These are phyloP conservation scores for Exophiala spinifera DNA, from an alignment of 2,329 filamentous ascomycete genomes.

Conservation along the genomic window DNA sequence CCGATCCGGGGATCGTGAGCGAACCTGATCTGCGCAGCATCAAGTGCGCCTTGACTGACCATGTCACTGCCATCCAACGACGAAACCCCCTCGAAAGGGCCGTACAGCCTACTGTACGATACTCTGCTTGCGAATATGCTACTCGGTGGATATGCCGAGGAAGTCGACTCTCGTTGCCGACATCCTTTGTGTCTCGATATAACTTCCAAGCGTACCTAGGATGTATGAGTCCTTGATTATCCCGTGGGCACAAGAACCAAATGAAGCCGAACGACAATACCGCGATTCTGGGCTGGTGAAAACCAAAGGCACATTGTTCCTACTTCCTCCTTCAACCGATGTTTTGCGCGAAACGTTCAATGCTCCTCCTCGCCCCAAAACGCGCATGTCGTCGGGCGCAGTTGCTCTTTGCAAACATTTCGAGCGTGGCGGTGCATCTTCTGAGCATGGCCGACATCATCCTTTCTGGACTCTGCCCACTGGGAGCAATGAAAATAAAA, in stretches of 20 bases:
- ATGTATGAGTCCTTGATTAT: slow-evolving; percentile 26
- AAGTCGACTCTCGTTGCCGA: too few relatives aligned
- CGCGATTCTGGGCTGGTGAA: slow-evolving; percentile 22
- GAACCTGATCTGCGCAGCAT: too few relatives aligned
- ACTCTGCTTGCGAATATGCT: too few relatives aligned
- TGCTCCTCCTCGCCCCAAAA: slow-evolving; percentile 25
- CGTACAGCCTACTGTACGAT: too few relatives aligned
- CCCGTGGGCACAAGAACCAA: slow-evolving; percentile 23
- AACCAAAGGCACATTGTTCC: slow-evolving; percentile 29
- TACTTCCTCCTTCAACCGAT: slow-evolving; percentile 24
- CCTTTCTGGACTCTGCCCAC: slow-evolving; percentile 27
- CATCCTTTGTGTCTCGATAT: too few relatives aligned
- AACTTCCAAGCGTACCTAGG: not conserved
- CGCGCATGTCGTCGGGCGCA: slow-evolving; percentile 28
- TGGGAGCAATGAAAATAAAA: slow-evolving; percentile 30
- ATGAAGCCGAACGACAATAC: slow-evolving; percentile 19
- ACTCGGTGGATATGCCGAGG: too few relatives aligned
- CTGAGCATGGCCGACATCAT: slow-evolving; percentile 24
- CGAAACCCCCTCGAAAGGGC: too few relatives aligned
- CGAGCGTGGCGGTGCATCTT: slow-evolving; percentile 25
- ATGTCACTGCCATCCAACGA: too few relatives aligned
- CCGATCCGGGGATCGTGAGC: too few relatives aligned
- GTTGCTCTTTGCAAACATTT: slow-evolving; percentile 31
- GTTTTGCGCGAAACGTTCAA: slow-evolving; percentile 24
- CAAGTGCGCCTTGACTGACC: too few relatives aligned